phyloP scores from a whole-genome alignment of 1,284 basidiomycete species.

The Melampsora occidentalis region DNA sequence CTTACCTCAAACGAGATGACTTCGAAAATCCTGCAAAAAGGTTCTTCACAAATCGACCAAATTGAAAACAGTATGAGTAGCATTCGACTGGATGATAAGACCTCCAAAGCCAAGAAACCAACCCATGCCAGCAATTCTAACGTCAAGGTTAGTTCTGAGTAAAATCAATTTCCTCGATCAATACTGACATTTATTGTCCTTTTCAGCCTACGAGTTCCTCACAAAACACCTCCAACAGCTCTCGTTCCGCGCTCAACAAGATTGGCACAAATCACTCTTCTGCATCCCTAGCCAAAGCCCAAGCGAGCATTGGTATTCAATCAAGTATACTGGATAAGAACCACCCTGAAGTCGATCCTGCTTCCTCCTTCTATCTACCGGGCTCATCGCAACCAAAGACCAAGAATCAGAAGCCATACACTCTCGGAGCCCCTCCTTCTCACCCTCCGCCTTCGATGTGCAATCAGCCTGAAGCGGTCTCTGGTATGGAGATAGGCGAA shows the following conservation, averaged over 20 bases:
- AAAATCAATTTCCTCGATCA: not conserved
- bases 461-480: conserved; percentile 1
- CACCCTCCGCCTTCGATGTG: conserved; percentile 14
- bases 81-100: conserved; percentile 32
- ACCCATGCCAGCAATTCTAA: conserved; percentile 1
- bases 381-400: conserved; percentile 14
- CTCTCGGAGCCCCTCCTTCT: conserved; percentile 15
- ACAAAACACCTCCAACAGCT: not conserved
- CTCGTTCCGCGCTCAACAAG: conserved; percentile 22
- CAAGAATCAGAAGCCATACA: conserved; percentile 32
- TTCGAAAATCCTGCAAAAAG: conserved; percentile 28
- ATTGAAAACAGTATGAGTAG: conserved; percentile 32
- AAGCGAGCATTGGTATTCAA: conserved; percentile 34
- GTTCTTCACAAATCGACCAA: conserved; percentile 38
- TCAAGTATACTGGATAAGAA: conserved; percentile 31
- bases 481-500: conserved; percentile 50
- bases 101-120: conserved; percentile 23
- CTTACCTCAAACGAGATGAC: conserved; percentile 17
- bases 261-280: conserved; percentile 20
- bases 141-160: not conserved
- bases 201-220: not conserved
- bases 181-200: not conserved
- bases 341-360: conserved; percentile 9
- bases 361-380: conserved; percentile 16
- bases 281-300: conserved; percentile 22